Base-by-base conservation (phyloP, 2,329 filamentous ascomycete species). In the Torrubiella hemipterigena region DNA sequence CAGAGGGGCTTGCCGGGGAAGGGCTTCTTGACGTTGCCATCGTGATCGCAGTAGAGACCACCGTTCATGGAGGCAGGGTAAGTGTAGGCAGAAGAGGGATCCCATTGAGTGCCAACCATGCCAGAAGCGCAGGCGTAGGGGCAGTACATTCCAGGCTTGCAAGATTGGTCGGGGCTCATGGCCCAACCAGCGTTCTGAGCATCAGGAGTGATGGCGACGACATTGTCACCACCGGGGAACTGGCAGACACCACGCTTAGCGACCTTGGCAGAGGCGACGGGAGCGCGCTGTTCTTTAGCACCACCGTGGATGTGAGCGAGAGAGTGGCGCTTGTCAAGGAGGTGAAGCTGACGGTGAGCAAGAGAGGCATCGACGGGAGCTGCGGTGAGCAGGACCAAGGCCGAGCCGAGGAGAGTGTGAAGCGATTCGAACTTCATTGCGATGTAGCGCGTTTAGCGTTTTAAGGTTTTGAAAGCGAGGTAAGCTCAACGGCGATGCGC, bases 61-160 rank as follows among this genome's bases (percentile, higher is more conserved):
- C 82, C 82, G 39, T 81, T 75, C 74, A 82, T 85, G 4, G 80
- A 86, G 38, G 67, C 54, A 3, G 80, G 78, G 51, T 77, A 83
- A 21, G 54, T 58, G 49, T 85, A 87, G 6, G 63, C 74, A 4
- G 81, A 81, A 35, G 65, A 54, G 0, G 77, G 75, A 47, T 85
- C 73, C 82, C 82, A 87, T 53, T 89, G 82, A 39, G 75, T 72
- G 65, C 81, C 82, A 17, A 87, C 72, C 60, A 83, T 71, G 36
- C 81, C 81, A 0, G 81, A 53, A 36, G 77, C 78, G 51, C 82
- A 87, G 32, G 82, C 81, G 50, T 81, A 77, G 2, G 82, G 82
- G 48, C 82, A 87, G 55, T 79, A 86, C 41, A 52, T 69, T 36
- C 74, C 79, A 5, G 73, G 67, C 36, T 60, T 62, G 52, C 82